Evolutionary conservation across 2,329 filamentous ascomycete genomes (phyloP), one percentile per base, ranked within the genome.

Genomic region (Coniochaeta ligniaria): DNA sequence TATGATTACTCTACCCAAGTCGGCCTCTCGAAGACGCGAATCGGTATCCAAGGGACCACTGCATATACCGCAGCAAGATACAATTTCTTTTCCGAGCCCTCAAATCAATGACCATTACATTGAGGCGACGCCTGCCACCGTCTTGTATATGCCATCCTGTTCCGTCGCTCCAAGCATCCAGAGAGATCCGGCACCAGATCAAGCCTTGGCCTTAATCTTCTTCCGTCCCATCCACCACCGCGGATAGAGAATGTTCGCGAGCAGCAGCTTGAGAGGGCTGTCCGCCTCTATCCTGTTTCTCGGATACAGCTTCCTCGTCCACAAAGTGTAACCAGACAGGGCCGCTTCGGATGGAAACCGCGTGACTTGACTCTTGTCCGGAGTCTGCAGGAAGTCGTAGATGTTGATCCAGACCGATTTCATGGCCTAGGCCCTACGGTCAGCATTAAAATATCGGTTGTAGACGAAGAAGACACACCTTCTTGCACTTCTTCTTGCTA

Each of bases 371-470:
- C 61, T 63, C 6, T 66, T 60, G 26, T 74, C 59, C 11, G 73
- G 74, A 0, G 64, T 33, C 11, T 69, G 63, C 7, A 83, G 67
- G 60, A 83, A 78, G 66, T 83, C 80, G 31, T 62, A 63, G 41
- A 83, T 82, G 61, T 83, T 83, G 61, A 83, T 73, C 67, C 76
- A 74, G 5, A 81, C 69, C 0, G 56, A 63, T n/a, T 65, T 66
- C 1, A 82, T 67, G 3, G 73, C 76, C 80, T 82, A 14, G 2
- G 24, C 11, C 1, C 54, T 9, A 16, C 17, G 4, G 28, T 36
- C 20, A 22, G 20, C 6, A n/a, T 3, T 5, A 12, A 17, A n/a
- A 28, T 9, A 14, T 4, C 22, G 12, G 8, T 3, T 14, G 14
- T 33, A 22, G 12, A 20, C n/a, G 11, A n/a, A 43, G 22, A 8